Evolutionary conservation across 192 early-diverging fungal genomes (phyloP), one percentile per base, ranked within the genome.

Genomic region (Podochytrium sp.): DNA sequence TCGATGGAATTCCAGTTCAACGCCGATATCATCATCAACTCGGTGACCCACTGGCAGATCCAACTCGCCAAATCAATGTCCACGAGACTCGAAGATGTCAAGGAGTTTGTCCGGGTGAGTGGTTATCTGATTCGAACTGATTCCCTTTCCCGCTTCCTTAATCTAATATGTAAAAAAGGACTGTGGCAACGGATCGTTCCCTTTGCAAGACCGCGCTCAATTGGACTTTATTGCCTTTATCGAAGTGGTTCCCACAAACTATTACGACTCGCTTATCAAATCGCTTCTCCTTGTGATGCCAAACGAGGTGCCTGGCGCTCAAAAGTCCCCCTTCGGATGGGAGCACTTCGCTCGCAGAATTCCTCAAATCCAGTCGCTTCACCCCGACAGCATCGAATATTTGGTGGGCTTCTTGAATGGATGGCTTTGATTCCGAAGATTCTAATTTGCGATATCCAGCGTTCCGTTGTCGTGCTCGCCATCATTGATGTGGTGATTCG

Each of bases 1-100:
- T 84, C 73, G 52, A 83, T 85, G 80, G 84, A 86, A 65, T 79
- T 83, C 58, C 84, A 86, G 55, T 75, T 83, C 62, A 86, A 82
- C 42, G 81, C 83, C 2, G 84, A 86, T 68, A 74, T 86, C 32
- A 55, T 86, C 32, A 70, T 75, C 35, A 83, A 84, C 55, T 80
- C 68, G 30, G 60, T 85, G 69, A 79, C 82, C 20, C 20, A 39
- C 25, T 86, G 84, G 84, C 83, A 82, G 52, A 70, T 75, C 12
- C 66, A 62, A 37, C 76, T 85, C 51, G 76, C 80, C 7, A 69
- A 69, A 6, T 50, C 66, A 10, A 67, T 79, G 42, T 71, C 69
- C 5, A 71, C 16, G 20, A 25, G 49, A 57, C 53, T 71, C 20
- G 56, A 71, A 34, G 38, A 75, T 35, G 76, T 69, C 2, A 80